These are phyloP conservation scores for Tephrocybe rancida DNA, from an alignment of 768 basidiomycete species.

Conservation along the genomic window DNA sequence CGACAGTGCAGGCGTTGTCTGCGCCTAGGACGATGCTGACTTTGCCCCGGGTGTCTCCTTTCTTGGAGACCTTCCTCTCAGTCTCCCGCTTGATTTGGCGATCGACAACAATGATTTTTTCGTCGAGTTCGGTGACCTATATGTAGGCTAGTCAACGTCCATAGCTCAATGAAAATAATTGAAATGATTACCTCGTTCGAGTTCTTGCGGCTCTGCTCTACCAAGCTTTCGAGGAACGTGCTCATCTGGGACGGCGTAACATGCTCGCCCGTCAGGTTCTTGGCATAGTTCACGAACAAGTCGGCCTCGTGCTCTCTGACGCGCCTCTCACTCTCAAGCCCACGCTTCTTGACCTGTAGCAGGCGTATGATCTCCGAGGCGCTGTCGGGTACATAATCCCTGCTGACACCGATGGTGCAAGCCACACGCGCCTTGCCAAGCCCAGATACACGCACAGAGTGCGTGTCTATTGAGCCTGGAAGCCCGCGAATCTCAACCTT, in stretches of 20 bases:
- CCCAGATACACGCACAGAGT: constrained; percentile 56
- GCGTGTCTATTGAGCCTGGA: constrained; percentile 50
- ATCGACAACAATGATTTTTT: constrained; percentile 41
- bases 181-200: constrained; percentile 29
- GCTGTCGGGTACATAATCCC: constrained; percentile 21
- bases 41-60: constrained; percentile 32
- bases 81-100: constrained; percentile 39
- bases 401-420: constrained; percentile 37
- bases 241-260: constrained; percentile 38
- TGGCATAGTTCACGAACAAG: constrained; percentile 47
- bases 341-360: constrained; percentile 35
- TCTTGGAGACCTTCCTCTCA: constrained; percentile 32
- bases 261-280: constrained; percentile 45
- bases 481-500: constrained; percentile 51
- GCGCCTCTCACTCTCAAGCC: constrained; percentile 37
- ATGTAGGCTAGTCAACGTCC: neutral
- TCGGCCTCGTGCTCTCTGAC: constrained; percentile 43
- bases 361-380: constrained; percentile 36
- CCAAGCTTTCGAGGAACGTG: constrained; percentile 42
- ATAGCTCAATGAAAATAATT: neutral
- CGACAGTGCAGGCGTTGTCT: constrained; percentile 35
- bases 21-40: constrained; percentile 46
- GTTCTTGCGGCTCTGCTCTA: constrained; percentile 37
- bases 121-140: constrained; percentile 36
- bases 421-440: constrained; percentile 50